These are phyloP conservation scores for Alternaria sp. DNA, from an alignment of 2,329 filamentous ascomycete genomes.

Conservation along the genomic window DNA sequence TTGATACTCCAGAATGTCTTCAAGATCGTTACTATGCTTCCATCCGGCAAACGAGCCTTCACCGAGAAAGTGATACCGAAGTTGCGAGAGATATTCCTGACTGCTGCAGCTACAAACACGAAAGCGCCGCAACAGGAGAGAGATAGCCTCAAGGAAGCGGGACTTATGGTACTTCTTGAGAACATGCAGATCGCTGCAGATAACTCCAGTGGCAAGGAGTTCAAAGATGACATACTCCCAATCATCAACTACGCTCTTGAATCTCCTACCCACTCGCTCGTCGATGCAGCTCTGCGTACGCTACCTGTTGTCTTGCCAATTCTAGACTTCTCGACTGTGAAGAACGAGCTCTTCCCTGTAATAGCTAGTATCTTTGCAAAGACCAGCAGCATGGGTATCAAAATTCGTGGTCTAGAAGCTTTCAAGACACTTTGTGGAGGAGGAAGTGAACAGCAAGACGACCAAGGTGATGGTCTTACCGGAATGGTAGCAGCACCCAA, in stretches of 20 bases:
- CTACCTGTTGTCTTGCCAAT: conserved; percentile 83
- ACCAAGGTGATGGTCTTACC: conserved; percentile 74
- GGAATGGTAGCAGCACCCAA: conserved; percentile 67
- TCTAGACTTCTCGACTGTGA: conserved; percentile 95
- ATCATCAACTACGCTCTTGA: conserved; percentile 85
- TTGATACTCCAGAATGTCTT: conserved; percentile 92
- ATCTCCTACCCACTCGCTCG: conserved; percentile 86
- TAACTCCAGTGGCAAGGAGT: conserved; percentile 89
- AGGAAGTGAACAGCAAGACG: conserved; percentile 50
- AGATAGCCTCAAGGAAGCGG: conserved; percentile 85
- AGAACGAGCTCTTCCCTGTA: conserved; percentile 94
- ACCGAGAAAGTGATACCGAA: conserved; percentile 86
- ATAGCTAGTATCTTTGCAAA: conserved; percentile 90
- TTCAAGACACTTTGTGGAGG: conserved; percentile 91
- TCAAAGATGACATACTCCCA: conserved; percentile 93
- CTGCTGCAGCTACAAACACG: conserved; percentile 54
- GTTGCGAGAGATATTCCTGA: conserved; percentile 83
- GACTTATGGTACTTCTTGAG: conserved; percentile 89
- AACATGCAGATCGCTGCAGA: conserved; percentile 78
- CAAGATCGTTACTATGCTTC: conserved; percentile 82
- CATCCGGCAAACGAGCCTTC: conserved; percentile 77
- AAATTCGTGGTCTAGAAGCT: conserved; percentile 89
- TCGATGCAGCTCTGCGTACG: conserved; percentile 83
- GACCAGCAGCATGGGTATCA: conserved; percentile 93
- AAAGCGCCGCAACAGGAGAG: conserved; percentile 68